Percentiles rank a stretch among this genome's conserved stretches.
These are phyloP conservation scores for Amylostereum areolatum DNA, from an alignment of 1,284 basidiomycete species.

Conservation along the genomic window DNA sequence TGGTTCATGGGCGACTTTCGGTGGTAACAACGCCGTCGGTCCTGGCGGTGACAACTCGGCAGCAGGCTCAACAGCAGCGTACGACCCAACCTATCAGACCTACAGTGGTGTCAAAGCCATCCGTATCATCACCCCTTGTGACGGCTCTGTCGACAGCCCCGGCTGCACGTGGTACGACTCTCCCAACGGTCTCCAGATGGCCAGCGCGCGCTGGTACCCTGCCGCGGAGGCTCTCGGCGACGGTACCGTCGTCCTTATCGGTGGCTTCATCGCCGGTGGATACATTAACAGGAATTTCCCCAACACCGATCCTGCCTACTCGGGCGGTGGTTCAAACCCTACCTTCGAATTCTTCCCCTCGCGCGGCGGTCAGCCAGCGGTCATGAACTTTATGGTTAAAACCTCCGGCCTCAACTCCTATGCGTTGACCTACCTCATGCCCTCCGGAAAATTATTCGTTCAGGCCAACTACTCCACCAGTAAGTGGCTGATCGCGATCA, in stretches of 20 bases:
- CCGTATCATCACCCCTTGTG: conserved; percentile 34
- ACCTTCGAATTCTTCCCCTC: conserved; percentile 45
- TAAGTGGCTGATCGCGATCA: conserved; percentile 27
- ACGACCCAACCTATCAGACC: conserved; percentile 15
- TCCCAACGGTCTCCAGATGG: conserved; percentile 12
- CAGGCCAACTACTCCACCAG: conserved; percentile 80
- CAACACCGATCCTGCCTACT: conserved; percentile 13
- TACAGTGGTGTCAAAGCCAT: conserved; percentile 20
- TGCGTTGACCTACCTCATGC: conserved; percentile 46
- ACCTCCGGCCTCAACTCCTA: conserved; percentile 51
- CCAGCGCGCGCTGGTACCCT: conserved; percentile 12
- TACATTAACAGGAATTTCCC: conserved; percentile 18
- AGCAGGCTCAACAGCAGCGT: conserved; percentile 8
- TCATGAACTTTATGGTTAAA: conserved; percentile 40
- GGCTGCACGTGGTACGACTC: conserved; percentile 40
- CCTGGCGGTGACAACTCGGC: conserved; percentile 24
- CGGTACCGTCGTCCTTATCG: conserved; percentile 13
- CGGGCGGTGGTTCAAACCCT: conserved; percentile 16
- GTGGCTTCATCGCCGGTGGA: conserved; percentile 11
- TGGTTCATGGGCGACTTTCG: conserved; percentile 25
- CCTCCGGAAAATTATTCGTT: conserved; percentile 67
- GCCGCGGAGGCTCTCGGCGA: conserved; percentile 13
- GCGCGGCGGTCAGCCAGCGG: conserved; percentile 28
- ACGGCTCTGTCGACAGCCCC: conserved; percentile 2
- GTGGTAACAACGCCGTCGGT: conserved; percentile 41